Base-by-base conservation (phyloP, 2,329 filamentous ascomycete species). In the Truncatella angustata region DNA sequence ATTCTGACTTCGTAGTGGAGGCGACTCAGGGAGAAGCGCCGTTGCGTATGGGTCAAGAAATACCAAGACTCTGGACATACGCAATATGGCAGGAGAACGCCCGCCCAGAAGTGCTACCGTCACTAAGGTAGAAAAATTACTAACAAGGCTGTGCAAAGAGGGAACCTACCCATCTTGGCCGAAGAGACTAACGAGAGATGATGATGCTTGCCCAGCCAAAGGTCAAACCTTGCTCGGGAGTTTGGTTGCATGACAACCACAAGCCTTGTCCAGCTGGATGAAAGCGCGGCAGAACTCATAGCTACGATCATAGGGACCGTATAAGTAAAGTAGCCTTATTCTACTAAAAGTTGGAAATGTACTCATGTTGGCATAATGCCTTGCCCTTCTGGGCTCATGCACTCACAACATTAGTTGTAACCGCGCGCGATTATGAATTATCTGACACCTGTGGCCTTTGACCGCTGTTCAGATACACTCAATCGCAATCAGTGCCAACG, bases 41-140 rank as follows among this genome's bases (percentile, higher is more conserved):
- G 40, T 26, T 44, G 40, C 28, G 23, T 24, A 16, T 24, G 28
- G 21, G 20, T n/a, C 9, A 39, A n/a, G 18, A n/a, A 18, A 37
- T 16, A 49, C 45, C 34, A 49, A 49, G 45, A 26, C 32, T 23
- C 26, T 35, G 45, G 44, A 20, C 36, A 12, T 26, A 49, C 45
- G 34, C 45, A 47, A 49, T 49, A 20, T 37, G 45, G 45, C 45
- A 49, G 45, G 45, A 34, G 45, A 24, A 26, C 12, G 10, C 5
- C 45, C 24, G 32, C 20, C 32, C n/a, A 37, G 32, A 21, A 9
- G 16, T 37, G 30, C 18, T 49, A 18, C 20, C 37, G 30, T 34
- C 18, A 20, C 34, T 7, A 12, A 36, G 14, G 45, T 36, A 23
- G 45, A 37, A 36, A 26, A 37, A 36, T 11, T n/a, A n/a, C n/a